Percentiles rank a stretch among this genome's conserved stretches.
Conservation (phyloP, 176 grass and related monocot genomes). For the maize (Zea mays) region DNA sequence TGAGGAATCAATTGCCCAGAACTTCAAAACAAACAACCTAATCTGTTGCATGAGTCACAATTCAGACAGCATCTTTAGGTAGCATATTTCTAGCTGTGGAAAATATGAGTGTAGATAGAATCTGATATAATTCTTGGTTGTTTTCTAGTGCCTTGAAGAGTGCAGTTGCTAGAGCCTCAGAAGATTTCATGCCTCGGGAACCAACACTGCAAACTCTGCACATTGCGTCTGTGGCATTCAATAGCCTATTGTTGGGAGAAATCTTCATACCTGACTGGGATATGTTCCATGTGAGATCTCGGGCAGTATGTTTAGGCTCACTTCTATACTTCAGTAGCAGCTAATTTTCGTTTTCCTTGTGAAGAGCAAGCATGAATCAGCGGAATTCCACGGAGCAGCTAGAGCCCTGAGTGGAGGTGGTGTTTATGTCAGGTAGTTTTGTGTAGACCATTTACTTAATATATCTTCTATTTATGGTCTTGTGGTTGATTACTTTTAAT, state of each 20-base stretch:
- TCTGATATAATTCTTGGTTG: neutral
- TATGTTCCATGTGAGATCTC: constrained; percentile 61
- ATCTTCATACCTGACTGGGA: constrained; percentile 65
- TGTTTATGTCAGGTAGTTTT: constrained; percentile 55
- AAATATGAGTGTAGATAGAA: constrained; percentile 26
- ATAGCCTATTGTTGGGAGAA: constrained; percentile 58
- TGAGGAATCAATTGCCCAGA: constrained; percentile 51
- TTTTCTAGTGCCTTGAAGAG: constrained; percentile 47
- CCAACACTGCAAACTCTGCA: constrained; percentile 54
- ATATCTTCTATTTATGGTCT: neutral
- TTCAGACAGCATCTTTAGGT: constrained; percentile 62
- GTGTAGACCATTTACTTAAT: neutral
- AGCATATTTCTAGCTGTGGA: constrained; percentile 8
- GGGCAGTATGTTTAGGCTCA: neutral
- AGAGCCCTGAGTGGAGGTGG: constrained; percentile 56
- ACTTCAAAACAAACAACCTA: constrained; percentile 51
- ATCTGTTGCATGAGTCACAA: constrained; percentile 78
- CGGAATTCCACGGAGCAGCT: constrained; percentile 53
- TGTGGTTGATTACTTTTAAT: neutral
- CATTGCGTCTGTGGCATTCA: constrained; percentile 51
- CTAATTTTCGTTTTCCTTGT: constrained; percentile 30
- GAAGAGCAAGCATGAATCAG: constrained; percentile 53
- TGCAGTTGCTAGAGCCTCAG: constrained; percentile 60
- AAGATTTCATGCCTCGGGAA: constrained; percentile 62
- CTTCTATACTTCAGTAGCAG: neutral